A percentile compares a stretch with the other conserved stretches of the same genome.
Conservation (phyloP, 1,284 basidiomycete genomes). For the Malassezia obtusa region DNA sequence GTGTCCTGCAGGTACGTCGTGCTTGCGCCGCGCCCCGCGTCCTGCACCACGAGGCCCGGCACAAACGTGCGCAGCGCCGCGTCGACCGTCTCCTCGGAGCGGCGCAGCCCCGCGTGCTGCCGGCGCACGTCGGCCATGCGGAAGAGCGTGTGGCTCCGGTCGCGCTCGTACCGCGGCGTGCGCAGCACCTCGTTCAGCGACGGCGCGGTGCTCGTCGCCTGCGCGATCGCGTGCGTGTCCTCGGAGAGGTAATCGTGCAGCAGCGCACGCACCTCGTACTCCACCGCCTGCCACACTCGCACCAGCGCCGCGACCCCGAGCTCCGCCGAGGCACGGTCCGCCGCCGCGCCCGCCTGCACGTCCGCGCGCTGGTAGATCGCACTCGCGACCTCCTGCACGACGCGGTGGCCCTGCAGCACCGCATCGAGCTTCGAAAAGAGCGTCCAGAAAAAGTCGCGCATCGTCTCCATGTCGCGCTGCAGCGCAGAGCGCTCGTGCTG, state of each 20-base stretch:
- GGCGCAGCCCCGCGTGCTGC: conserved; percentile 57
- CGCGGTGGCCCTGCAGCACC: conserved; percentile 81
- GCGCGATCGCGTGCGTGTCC: conserved; percentile 67
- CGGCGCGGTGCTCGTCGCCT: conserved; percentile 59
- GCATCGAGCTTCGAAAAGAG: conserved; percentile 92
- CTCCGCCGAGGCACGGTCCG: conserved; percentile 13
- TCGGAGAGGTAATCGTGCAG: conserved; percentile 83
- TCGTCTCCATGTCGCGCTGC: conserved; percentile 39
- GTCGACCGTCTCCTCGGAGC: conserved; percentile 75
- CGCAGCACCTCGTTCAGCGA: conserved; percentile 84
- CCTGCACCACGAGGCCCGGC: conserved; percentile 66
- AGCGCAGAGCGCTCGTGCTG: conserved; percentile 29
- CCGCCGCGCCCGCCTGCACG: conserved; percentile 17
- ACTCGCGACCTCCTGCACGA: conserved; percentile 70
- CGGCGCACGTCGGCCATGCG: conserved; percentile 62
- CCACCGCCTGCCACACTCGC: conserved; percentile 85
- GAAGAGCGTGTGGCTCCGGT: conserved; percentile 56
- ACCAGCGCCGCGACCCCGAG: conserved; percentile 51
- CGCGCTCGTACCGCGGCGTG: conserved; percentile 27
- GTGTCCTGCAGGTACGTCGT: background rate
- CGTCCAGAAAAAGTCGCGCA: conserved; percentile 89
- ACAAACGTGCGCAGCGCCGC: conserved; percentile 77
- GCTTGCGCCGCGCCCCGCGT: conserved; percentile 5
- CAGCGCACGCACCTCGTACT: conserved; percentile 69
- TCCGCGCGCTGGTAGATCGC: conserved; percentile 28